These are phyloP conservation scores for Lasiosphaeria ovina DNA, from an alignment of 495 filamentous ascomycete genomes.

Conservation along the genomic window DNA sequence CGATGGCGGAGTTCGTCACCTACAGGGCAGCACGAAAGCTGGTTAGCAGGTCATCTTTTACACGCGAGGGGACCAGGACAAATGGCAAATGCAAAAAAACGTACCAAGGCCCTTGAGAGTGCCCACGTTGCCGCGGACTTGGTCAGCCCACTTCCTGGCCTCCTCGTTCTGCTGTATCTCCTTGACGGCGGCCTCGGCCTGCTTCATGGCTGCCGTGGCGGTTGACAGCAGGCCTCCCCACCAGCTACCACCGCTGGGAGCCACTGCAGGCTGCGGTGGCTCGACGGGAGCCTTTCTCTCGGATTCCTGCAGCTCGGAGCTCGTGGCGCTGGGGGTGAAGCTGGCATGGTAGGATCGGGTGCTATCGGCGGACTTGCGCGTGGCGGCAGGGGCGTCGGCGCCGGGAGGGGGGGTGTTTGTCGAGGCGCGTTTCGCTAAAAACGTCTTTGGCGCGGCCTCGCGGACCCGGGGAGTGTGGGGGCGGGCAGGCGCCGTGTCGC, in stretches of 20 bases:
- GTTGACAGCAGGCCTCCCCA: slow-evolving; percentile 83
- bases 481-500: slow-evolving; percentile 63
- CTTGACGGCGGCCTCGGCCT: slow-evolving; percentile 88
- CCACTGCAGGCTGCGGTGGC: slow-evolving; percentile 30
- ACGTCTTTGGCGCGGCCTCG: slow-evolving; percentile 51
- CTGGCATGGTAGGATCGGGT: slow-evolving; percentile 61
- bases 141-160: slow-evolving; percentile 91
- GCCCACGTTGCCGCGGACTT: slow-evolving; percentile 88
- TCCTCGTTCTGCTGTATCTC: slow-evolving; percentile 96
- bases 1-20: slow-evolving; percentile 86
- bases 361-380: slow-evolving; percentile 74
- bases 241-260: slow-evolving; percentile 69
- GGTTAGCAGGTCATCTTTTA: slow-evolving; percentile 13
- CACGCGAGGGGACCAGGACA: slow-evolving; percentile 3
- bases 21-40: slow-evolving; percentile 32
- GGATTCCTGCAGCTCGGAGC: slow-evolving; percentile 50
- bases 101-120: slow-evolving; percentile 77
- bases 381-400: slow-evolving; percentile 30
- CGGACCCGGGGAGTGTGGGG: slow-evolving; percentile 81
- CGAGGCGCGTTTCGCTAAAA: slow-evolving; percentile 57
- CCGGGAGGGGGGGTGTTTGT: slow-evolving; percentile 57
- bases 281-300: slow-evolving; percentile 47
- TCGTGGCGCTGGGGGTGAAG: slow-evolving; percentile 51
- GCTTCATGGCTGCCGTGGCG: slow-evolving; percentile 82
- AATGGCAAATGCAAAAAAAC: slow-evolving; percentile 16